Evolutionary conservation across 164 flowering plant species (phyloP).

Genomic region (Piper betle): DNA sequence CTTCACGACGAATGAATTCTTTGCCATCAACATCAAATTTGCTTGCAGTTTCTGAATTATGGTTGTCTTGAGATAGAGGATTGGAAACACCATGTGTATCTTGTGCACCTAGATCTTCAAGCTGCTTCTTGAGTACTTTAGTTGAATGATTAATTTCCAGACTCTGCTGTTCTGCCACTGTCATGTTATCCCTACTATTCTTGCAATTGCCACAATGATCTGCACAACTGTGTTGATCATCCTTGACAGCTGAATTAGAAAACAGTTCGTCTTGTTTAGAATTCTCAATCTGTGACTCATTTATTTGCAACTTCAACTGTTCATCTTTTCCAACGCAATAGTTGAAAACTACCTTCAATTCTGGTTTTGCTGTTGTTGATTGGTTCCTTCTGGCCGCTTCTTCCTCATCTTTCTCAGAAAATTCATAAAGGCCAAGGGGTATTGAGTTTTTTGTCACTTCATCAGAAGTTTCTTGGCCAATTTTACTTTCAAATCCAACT

Average conservation of each 20-base stretch:
- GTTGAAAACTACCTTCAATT: not conserved
- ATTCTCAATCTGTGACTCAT: not conserved
- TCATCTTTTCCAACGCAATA: not conserved
- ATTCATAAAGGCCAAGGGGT: not conserved
- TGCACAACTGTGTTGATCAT: not conserved
- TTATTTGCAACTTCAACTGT: not conserved
- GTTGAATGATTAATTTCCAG: not conserved
- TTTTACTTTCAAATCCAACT: not conserved
- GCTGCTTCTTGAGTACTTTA: not conserved
- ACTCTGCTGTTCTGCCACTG: not conserved
- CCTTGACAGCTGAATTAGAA: not conserved
- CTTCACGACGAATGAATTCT: not conserved
- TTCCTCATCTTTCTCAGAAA: not conserved
- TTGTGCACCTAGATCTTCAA: not conserved
- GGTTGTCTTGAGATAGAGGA: not conserved
- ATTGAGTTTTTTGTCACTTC: not conserved
- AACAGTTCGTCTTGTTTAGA: not conserved
- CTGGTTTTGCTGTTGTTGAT: not conserved
- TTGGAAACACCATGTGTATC: too few species aligned
- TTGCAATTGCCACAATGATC: not conserved
- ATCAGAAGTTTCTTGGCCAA: not conserved
- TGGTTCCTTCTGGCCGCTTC: not conserved
- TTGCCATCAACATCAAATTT: conserved; percentile 3
- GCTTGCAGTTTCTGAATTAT: not conserved
- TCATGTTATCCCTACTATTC: not conserved